These are phyloP conservation scores for Chenopodium suecicum DNA, from an alignment of 148 eudicot species.

Conservation along the genomic window DNA sequence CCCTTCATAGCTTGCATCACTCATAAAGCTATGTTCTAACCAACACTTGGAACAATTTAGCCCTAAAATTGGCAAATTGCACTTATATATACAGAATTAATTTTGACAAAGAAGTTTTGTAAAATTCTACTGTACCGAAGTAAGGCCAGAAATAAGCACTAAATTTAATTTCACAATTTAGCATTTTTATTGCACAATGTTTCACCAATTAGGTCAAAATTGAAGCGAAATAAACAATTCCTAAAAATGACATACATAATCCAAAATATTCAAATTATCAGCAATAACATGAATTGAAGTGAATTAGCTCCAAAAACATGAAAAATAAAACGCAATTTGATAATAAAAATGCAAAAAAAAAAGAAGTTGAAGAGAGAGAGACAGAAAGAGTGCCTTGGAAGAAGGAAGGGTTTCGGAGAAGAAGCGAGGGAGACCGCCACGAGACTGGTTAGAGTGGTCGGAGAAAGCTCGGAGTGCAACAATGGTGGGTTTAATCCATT, in stretches of 20 bases:
- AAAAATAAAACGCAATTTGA: not conserved
- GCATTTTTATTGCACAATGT: not conserved
- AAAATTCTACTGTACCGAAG: no score
- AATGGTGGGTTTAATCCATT: slow-evolving; percentile 29
- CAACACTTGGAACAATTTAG: no score
- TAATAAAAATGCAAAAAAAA: no score
- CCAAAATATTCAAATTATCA: not conserved
- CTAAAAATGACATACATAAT: not conserved
- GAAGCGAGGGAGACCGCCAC: slow-evolving; percentile 94
- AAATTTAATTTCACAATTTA: not conserved
- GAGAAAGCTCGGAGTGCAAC: slow-evolving; percentile 24
- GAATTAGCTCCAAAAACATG: not conserved
- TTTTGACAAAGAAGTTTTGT: no score
- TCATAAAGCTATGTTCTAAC: no score
- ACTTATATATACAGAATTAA: not conserved
- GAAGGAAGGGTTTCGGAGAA: slow-evolving; percentile 70
- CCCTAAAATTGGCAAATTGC: not conserved
- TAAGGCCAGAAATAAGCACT: not conserved
- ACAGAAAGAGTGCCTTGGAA: slow-evolving; percentile 49
- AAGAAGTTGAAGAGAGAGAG: not conserved
- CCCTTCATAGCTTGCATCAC: no score
- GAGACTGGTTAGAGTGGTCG: slow-evolving; percentile 72
- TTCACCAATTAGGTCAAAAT: not conserved
- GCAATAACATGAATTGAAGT: not conserved
- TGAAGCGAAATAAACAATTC: not conserved